Evolutionary conservation across 2,329 filamentous ascomycete genomes (phyloP), one percentile per base, ranked within the genome.

Genomic region (Fusarium ramigenum): DNA sequence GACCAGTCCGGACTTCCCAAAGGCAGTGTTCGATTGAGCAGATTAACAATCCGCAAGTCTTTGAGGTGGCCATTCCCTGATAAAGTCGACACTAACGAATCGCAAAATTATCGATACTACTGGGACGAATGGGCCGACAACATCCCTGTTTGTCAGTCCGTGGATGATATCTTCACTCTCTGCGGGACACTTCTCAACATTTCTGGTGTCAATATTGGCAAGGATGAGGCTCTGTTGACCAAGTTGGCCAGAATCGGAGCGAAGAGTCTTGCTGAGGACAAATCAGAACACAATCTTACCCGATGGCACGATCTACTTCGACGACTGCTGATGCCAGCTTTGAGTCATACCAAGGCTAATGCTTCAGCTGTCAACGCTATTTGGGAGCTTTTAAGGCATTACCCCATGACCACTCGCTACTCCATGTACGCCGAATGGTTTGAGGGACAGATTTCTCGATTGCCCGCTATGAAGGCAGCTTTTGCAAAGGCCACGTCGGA

Each of bases 121-220:
- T 98, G 96, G 91, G 95, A 97, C 66, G 96, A 98, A 76, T 99
- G 96, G 96, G 88, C 91, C 5, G 96, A 98, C 82, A 97, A 96
- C 72, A 88, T 99, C 50, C 97, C 96, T 1, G 85, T 97, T 25
- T 99, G 96, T 79, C 95, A 97, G 80, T 93, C 87, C 4, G 90
- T 97, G 10, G 94, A 98, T 70, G 96, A 99, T 79, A 88, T 99
- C 19, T 96, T 98, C 81, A 91, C 92, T 5, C 88, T 98, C 1
- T 97, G 95, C 81, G 89, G 91, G 65, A 95, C 94, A 2, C 88
- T 99, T 28, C 85, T 98, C 50, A 97, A 96, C 73, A 85, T 96
- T 30, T 93, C 95, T 1, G 96, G 96, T 5, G 91, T 97, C 70
- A 95, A 94, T 78, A 96, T 98, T 72, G 96, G 96, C 52, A 92